Conservation (phyloP, 192 early-diverging fungal species). For the Entomortierella lignicola region DNA sequence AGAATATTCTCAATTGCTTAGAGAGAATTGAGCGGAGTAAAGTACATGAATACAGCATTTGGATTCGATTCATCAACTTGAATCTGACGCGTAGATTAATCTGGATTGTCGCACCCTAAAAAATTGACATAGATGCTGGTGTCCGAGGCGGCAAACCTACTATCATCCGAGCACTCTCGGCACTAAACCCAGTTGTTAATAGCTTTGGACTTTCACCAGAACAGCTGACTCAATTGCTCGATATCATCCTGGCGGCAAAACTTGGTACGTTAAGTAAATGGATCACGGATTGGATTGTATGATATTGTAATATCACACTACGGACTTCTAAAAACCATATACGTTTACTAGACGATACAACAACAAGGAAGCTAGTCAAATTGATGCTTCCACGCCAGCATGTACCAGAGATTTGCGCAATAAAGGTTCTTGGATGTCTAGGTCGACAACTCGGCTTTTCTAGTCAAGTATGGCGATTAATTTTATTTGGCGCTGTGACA, state of each 20-base stretch:
- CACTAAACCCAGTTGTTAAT: constrained; percentile 27
- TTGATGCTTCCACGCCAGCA: constrained; percentile 50
- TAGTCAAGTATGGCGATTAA: constrained; percentile 31
- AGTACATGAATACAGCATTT: neutral
- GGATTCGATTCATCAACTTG: neutral
- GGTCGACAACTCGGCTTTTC: constrained; percentile 27
- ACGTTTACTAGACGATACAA: constrained; percentile 37
- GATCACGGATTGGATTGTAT: no score
- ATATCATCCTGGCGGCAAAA: constrained; percentile 44
- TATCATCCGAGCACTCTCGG: constrained; percentile 8
- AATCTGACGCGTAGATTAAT: neutral
- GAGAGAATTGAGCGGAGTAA: constrained; percentile 44
- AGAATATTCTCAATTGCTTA: constrained; percentile 14
- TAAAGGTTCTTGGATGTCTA: constrained; percentile 47
- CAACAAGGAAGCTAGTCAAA: constrained; percentile 49
- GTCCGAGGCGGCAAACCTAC: constrained; percentile 40
- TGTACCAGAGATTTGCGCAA: constrained; percentile 39
- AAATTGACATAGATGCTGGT: constrained; percentile 32
- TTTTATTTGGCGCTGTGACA: neutral
- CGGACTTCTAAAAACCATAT: no score
- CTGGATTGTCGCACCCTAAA: neutral
- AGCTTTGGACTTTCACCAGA: constrained; percentile 45
- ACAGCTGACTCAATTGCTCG: constrained; percentile 36
- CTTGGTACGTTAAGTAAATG: no score
- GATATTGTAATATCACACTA: no score